phyloP scores from a whole-genome alignment of 139 green algal genomes.

The Volvox reticuliferus region DNA sequence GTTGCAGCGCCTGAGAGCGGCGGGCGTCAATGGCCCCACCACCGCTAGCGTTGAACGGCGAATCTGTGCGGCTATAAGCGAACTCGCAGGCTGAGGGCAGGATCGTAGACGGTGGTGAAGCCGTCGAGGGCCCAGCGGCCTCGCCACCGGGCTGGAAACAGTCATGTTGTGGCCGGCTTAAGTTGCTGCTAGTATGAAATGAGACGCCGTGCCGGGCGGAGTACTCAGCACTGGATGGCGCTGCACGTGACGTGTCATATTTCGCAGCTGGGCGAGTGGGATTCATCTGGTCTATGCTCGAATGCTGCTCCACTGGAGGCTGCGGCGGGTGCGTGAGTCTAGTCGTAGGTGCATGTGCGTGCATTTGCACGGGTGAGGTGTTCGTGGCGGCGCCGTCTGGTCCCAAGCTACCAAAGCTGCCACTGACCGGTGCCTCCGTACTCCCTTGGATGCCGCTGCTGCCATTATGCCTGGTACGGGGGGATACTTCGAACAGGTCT shows the following conservation, averaged over 20 bases:
- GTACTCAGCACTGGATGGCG: background rate
- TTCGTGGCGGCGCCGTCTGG: too few species aligned
- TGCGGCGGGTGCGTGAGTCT: background rate
- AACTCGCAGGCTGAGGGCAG: background rate
- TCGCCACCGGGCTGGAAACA: background rate
- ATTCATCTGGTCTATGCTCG: background rate
- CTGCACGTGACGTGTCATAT: background rate
- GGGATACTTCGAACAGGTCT: too few species aligned
- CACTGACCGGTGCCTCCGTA: too few species aligned
- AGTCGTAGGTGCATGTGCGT: too few species aligned
- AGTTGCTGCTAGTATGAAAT: background rate
- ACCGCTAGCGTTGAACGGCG: background rate
- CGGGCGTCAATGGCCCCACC: background rate
- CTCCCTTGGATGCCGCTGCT: too few species aligned
- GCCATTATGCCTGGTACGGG: too few species aligned
- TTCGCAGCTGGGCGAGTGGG: background rate
- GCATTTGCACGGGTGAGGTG: too few species aligned
- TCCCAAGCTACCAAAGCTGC: too few species aligned
- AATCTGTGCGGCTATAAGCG: background rate
- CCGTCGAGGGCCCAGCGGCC: background rate
- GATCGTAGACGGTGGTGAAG: background rate
- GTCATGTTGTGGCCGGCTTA: background rate
- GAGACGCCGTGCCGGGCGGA: background rate
- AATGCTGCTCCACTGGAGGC: background rate
- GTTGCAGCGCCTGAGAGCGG: background rate